Evolutionary conservation across 106 monocot genomes (phyloP).

Genomic region (Allium cepa): DNA sequence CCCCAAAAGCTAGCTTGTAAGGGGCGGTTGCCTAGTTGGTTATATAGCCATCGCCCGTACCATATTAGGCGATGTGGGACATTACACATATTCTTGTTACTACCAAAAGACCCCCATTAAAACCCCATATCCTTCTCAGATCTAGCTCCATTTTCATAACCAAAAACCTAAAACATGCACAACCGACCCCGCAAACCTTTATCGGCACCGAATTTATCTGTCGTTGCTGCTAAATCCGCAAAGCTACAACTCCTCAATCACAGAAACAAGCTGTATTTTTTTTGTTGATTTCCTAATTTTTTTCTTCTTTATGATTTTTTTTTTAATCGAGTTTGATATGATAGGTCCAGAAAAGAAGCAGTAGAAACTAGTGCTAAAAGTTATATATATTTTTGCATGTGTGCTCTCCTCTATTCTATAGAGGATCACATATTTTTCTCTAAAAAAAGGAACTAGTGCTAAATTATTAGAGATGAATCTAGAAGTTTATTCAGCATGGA

Average conservation of each 20-base stretch:
- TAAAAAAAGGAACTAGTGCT: slow-evolving; percentile 15
- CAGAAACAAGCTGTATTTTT: slow-evolving; percentile 48
- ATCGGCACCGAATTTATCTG: slow-evolving; percentile 35
- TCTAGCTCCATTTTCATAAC: not conserved
- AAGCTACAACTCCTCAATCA: slow-evolving; percentile 71
- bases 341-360: slow-evolving; percentile 22
- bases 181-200: slow-evolving; percentile 56
- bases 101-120: too few relatives aligned
- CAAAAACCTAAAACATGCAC: slow-evolving; percentile 34
- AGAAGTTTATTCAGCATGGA: slow-evolving; percentile 76
- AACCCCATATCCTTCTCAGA: not conserved
- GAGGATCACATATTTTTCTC: too few relatives aligned
- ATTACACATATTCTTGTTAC: too few relatives aligned
- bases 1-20: too few relatives aligned
- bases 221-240: slow-evolving; percentile 53
- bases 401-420: too few relatives aligned
- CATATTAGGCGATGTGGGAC: too few relatives aligned
- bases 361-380: slow-evolving; percentile 36
- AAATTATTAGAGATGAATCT: slow-evolving; percentile 87
- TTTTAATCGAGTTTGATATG: slow-evolving; percentile 24
- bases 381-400: too few relatives aligned
- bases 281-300: not conserved
- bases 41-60: too few relatives aligned
- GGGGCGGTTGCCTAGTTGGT: too few relatives aligned
- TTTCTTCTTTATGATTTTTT: not conserved